These are phyloP conservation scores for Mycosphaerella arachidis DNA, from an alignment of 2,329 filamentous ascomycete genomes.

Conservation along the genomic window DNA sequence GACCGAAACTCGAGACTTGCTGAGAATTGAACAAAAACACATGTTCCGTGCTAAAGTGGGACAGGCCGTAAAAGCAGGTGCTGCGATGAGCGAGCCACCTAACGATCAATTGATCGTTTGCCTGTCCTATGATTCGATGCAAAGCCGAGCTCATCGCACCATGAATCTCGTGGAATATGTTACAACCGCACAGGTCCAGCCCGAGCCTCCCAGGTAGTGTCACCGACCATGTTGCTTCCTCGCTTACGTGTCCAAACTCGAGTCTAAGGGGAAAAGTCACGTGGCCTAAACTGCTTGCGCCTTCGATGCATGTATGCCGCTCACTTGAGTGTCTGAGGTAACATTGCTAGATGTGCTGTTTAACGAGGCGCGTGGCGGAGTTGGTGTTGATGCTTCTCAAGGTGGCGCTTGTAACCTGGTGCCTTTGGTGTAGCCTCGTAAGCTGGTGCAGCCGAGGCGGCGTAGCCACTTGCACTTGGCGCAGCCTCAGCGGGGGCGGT, in stretches of 20 bases:
- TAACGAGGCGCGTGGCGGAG: constrained; percentile 10
- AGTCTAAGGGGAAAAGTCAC: not conserved
- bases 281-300: not conserved
- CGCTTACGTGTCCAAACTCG: constrained; percentile 1
- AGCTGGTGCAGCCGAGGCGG: not conserved
- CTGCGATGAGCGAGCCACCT: not conserved
- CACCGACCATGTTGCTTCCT: not conserved
- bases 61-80: constrained; percentile 2
- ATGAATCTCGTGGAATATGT: constrained; percentile 5
- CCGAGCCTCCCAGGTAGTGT: not conserved
- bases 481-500: constrained; percentile 25
- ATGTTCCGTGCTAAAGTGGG: not conserved
- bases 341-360: not conserved
- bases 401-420: constrained; percentile 26
- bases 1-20: not conserved
- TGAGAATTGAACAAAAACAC: not conserved
- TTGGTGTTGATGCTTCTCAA: constrained; percentile 28
- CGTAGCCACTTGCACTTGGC: constrained; percentile 28
- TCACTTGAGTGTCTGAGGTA: not conserved
- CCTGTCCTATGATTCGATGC: not conserved
- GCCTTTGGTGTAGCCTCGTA: not conserved
- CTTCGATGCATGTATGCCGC: not conserved
- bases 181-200: constrained; percentile 7
- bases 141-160: constrained; percentile 5
- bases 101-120: not conserved